A percentile compares a stretch with the other conserved stretches of the same genome.
These are phyloP conservation scores for Populus simonii DNA, from an alignment of 345 rosid genomes.

Conservation along the genomic window DNA sequence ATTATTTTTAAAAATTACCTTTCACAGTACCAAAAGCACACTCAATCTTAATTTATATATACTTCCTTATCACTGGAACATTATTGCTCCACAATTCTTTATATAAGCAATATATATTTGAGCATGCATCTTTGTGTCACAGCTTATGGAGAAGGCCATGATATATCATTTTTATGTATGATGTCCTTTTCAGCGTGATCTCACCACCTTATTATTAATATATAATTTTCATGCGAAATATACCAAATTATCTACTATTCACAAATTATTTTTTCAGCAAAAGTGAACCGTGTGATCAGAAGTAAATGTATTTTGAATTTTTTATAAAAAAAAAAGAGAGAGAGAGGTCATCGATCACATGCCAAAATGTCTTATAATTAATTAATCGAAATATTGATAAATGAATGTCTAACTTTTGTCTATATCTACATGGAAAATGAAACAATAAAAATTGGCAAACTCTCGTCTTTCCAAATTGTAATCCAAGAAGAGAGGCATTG, in stretches of 20 bases:
- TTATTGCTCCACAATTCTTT: not conserved
- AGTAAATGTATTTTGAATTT: too few relatives aligned
- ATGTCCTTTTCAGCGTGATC: not conserved
- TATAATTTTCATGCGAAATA: not conserved
- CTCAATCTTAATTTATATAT: not conserved
- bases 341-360: not conserved
- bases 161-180: not conserved
- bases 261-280: not conserved
- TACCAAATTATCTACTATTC: not conserved
- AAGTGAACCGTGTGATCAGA: too few relatives aligned
- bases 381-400: conserved; percentile 8
- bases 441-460: not conserved
- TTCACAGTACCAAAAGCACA: too few relatives aligned
- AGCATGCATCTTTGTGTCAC: not conserved
- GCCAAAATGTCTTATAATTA: conserved; percentile 4
- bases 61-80: not conserved
- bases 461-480: conserved; percentile 1
- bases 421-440: conserved; percentile 14
- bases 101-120: not conserved
- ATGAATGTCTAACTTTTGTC: not conserved
- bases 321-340: not conserved
- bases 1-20: too few relatives aligned
- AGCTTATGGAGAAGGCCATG: not conserved
- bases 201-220: not conserved
- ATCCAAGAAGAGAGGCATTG: not conserved